Conservation (phyloP, 2,329 filamentous ascomycete species). For the Cladophialophora bantiana region DNA sequence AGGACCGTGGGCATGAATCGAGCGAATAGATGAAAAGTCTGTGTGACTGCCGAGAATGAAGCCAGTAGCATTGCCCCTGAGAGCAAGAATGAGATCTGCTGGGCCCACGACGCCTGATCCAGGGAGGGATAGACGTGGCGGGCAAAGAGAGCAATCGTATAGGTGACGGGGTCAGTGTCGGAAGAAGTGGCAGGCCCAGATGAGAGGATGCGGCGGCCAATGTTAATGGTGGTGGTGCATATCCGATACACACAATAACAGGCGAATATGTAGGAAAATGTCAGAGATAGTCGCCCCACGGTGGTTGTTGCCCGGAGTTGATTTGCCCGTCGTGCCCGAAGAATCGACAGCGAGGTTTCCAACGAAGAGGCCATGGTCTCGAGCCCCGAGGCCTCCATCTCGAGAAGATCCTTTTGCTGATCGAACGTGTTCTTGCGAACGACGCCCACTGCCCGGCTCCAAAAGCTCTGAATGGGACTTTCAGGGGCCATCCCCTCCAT, state of each 20-base stretch:
- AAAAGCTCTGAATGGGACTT: conserved; percentile 61
- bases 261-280: conserved; percentile 73
- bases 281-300: conserved; percentile 68
- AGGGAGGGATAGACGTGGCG: conserved; percentile 84
- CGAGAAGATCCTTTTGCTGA: conserved; percentile 62
- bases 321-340: conserved; percentile 68
- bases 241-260: conserved; percentile 87
- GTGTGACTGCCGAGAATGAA: conserved; percentile 81
- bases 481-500: conserved; percentile 70
- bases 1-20: conserved; percentile 76
- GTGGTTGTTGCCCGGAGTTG: conserved; percentile 72
- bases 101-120: conserved; percentile 81
- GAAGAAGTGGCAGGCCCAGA: conserved; percentile 60
- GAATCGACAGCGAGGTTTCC: conserved; percentile 67
- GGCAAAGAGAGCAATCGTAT: conserved; percentile 78
- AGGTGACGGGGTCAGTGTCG: conserved; percentile 81
- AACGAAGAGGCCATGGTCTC: conserved; percentile 80
- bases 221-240: conserved; percentile 72
- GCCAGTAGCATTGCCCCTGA: conserved; percentile 83
- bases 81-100: conserved; percentile 82
- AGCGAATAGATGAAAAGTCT: conserved; percentile 82
- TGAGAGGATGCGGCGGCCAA: conserved; percentile 64
- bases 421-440: conserved; percentile 62
- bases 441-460: conserved; percentile 76
- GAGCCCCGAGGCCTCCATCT: conserved; percentile 79